These are phyloP conservation scores for Durio zibethinus DNA, from an alignment of 345 rosid genomes.

Conservation along the genomic window DNA sequence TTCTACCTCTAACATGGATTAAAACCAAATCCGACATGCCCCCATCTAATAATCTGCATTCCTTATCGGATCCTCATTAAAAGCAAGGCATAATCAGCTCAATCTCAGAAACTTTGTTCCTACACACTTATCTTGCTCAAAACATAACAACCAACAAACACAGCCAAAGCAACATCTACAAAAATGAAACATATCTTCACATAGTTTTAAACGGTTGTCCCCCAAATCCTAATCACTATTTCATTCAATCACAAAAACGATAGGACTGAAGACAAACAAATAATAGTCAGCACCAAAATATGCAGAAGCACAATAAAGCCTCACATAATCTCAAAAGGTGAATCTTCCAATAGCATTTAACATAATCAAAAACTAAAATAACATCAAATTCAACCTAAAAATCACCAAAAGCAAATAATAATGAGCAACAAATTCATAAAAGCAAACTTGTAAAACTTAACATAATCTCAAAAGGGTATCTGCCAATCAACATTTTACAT, in stretches of 20 bases:
- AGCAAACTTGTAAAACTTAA: slow-evolving; percentile 5
- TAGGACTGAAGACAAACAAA: neutral
- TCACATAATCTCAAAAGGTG: neutral
- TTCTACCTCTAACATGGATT: neutral
- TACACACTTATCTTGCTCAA: neutral
- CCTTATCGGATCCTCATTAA: neutral
- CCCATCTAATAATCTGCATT: neutral
- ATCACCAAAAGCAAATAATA: neutral
- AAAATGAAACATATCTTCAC: neutral
- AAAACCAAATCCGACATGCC: neutral
- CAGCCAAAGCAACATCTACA: neutral
- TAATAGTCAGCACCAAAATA: neutral
- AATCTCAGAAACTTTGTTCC: neutral
- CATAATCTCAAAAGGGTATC: slow-evolving; percentile 16
- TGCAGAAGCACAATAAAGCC: neutral
- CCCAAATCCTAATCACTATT: neutral
- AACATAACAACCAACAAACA: neutral
- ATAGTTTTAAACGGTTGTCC: neutral
- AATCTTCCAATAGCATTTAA: neutral
- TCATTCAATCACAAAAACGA: neutral
- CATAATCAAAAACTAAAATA: neutral
- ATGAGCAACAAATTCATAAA: neutral
- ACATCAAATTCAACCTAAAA: neutral
- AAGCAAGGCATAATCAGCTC: neutral
- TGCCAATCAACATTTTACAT: slow-evolving; percentile 18